These are phyloP conservation scores for Apiospora aurea DNA, from an alignment of 2,329 filamentous ascomycete species.

Conservation along the genomic window DNA sequence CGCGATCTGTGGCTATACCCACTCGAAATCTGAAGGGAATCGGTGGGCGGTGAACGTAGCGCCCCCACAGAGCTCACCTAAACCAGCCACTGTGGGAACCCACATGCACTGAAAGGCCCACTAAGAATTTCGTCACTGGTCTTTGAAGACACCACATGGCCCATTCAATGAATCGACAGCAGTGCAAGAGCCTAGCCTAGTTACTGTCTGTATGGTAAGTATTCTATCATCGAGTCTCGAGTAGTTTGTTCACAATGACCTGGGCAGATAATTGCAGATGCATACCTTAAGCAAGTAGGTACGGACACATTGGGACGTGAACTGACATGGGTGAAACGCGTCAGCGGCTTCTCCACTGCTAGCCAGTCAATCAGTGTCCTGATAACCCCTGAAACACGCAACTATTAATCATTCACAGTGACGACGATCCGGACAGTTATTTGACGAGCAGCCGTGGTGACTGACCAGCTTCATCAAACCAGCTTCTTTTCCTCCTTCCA, in stretches of 20 bases:
- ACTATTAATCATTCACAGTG: background rate
- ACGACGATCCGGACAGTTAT: background rate
- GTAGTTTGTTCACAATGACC: background rate
- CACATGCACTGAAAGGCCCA: too few relatives aligned
- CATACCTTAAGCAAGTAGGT: background rate
- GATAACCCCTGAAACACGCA: conserved; percentile 6
- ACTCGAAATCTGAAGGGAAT: background rate
- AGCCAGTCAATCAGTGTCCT: background rate
- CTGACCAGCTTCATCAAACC: background rate
- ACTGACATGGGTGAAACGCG: conserved; percentile 1
- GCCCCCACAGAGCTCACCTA: background rate
- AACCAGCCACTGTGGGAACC: background rate
- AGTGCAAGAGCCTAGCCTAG: too few relatives aligned
- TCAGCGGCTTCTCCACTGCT: background rate
- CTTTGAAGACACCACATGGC: too few relatives aligned
- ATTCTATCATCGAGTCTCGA: too few relatives aligned
- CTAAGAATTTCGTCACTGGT: too few relatives aligned
- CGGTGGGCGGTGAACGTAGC: conserved; percentile 26
- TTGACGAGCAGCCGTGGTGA: background rate
- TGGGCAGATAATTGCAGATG: background rate
- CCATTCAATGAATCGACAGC: too few relatives aligned
- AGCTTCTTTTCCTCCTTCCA: background rate
- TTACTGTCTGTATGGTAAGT: too few relatives aligned
- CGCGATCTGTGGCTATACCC: conserved; percentile 31
- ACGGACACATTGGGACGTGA: background rate